A percentile compares a stretch with the other conserved stretches of the same genome.
Evolutionary conservation across 164 flowering plant species (phyloP).

Genomic region (Hamamelis virginiana): DNA sequence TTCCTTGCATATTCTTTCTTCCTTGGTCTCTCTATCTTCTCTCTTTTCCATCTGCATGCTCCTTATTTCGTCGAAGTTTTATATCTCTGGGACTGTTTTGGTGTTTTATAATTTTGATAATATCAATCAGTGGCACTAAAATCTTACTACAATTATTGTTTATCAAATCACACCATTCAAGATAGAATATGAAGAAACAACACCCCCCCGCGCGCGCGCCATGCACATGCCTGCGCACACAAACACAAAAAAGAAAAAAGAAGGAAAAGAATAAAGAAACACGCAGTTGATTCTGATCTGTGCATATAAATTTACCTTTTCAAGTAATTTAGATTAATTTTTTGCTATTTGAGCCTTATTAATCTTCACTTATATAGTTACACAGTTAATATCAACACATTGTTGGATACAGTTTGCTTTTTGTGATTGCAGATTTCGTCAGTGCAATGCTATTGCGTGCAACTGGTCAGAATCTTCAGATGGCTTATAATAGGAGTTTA

Average conservation of each 20-base stretch:
- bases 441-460: conserved; percentile 81
- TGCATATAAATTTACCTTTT: neutral
- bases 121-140: no score
- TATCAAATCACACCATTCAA: no score
- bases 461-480: conserved; percentile 59
- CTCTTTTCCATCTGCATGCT: no score
- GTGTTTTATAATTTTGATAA: no score
- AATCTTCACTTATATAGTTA: conserved; percentile 8
- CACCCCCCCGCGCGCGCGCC: no score
- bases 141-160: no score
- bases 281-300: neutral
- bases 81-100: no score
- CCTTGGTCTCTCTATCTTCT: no score
- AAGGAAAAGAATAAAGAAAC: neutral
- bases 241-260: neutral
- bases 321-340: neutral
- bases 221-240: no score
- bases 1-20: no score
- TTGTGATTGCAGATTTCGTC: conserved; percentile 85
- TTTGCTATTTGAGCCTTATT: neutral
- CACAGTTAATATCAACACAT: conserved; percentile 36
- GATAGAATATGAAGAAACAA: no score
- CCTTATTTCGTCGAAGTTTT: no score
- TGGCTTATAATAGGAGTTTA: conserved; percentile 41
- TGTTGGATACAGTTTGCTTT: conserved; percentile 77